Evolutionary conservation across 2,329 filamentous ascomycete genomes (phyloP).

Genomic region (Aspergillus sp.): DNA sequence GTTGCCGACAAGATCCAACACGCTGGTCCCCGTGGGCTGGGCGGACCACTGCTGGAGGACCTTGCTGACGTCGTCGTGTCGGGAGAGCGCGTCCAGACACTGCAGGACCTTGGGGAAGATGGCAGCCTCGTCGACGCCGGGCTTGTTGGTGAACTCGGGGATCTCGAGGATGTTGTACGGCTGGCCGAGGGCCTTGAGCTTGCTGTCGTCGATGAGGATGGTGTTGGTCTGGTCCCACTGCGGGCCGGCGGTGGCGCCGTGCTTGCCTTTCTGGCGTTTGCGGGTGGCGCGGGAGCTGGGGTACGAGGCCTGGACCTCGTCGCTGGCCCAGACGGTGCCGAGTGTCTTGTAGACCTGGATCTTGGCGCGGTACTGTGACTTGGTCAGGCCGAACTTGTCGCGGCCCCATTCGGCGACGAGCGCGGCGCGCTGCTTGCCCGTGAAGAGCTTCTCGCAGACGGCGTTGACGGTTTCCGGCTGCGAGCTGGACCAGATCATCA

Average conservation of each 20-base stretch:
- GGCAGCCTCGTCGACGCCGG: constrained; percentile 40
- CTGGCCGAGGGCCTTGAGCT: constrained; percentile 76
- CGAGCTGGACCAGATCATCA: constrained; percentile 92
- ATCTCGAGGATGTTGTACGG: constrained; percentile 80
- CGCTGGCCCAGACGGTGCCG: constrained; percentile 64
- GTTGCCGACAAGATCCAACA: constrained; percentile 14
- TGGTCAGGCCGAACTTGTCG: constrained; percentile 68
- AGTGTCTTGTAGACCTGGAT: constrained; percentile 91
- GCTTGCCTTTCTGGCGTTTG: constrained; percentile 5
- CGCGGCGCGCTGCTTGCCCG: constrained; percentile 48
- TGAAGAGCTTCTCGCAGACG: constrained; percentile 61
- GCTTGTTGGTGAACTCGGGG: constrained; percentile 66
- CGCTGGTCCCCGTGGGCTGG: neutral
- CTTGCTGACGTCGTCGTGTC: constrained; percentile 49
- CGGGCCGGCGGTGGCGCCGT: constrained; percentile 44
- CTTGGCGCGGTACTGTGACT: constrained; percentile 63
- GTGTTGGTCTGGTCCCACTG: constrained; percentile 83
- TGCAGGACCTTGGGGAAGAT: constrained; percentile 52
- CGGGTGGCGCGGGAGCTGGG: constrained; percentile 23
- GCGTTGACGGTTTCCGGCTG: constrained; percentile 66
- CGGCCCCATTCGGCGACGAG: constrained; percentile 76
- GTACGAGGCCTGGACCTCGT: constrained; percentile 44
- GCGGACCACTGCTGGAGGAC: constrained; percentile 37
- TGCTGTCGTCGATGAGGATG: constrained; percentile 81
- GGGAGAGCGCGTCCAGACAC: constrained; percentile 53